phyloP scores from a whole-genome alignment of 2,329 filamentous ascomycete genomes.

The Colletotrichum siamense region DNA sequence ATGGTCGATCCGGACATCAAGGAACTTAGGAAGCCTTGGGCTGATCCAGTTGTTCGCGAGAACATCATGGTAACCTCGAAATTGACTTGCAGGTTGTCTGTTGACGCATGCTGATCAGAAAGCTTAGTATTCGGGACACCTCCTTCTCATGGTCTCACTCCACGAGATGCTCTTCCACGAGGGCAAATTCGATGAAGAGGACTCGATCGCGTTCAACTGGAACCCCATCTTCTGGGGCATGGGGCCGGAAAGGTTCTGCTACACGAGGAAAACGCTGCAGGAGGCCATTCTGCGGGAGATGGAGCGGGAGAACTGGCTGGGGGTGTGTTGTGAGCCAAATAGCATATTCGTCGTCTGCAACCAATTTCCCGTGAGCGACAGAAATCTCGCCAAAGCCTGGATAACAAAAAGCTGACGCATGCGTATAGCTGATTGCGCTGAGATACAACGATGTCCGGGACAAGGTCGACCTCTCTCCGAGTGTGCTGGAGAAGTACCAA shows the following conservation, averaged over 20 bases:
- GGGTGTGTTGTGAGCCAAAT: constrained; percentile 49
- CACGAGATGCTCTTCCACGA: constrained; percentile 49
- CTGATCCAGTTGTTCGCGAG: constrained; percentile 42
- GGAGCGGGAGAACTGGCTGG: constrained; percentile 42
- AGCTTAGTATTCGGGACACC: constrained; percentile 39
- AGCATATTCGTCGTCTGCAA: constrained; percentile 45
- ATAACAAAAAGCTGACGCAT: rapidly evolving
- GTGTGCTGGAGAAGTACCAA: constrained; percentile 41
- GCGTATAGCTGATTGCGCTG: not conserved
- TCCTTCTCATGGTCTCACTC: constrained; percentile 42
- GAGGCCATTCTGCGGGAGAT: constrained; percentile 38
- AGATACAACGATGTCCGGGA: not conserved
- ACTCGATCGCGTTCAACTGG: constrained; percentile 40
- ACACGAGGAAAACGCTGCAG: constrained; percentile 37
- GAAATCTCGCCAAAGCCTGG: not conserved
- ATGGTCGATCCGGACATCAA: constrained; percentile 38
- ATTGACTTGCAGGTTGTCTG: too few species aligned
- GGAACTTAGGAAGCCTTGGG: constrained; percentile 45
- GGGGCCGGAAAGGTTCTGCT: constrained; percentile 38
- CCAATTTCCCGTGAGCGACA: constrained; percentile 44
- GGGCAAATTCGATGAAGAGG: constrained; percentile 39
- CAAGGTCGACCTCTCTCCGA: not conserved
- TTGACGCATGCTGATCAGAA: rapidly evolving
- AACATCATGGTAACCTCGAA: constrained; percentile 40
- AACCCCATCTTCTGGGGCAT: constrained; percentile 43